Percentiles rank a stretch among this genome's conserved stretches.
Evolutionary conservation across 768 basidiomycete genomes (phyloP).

Genomic region (Termitomyces sp.): DNA sequence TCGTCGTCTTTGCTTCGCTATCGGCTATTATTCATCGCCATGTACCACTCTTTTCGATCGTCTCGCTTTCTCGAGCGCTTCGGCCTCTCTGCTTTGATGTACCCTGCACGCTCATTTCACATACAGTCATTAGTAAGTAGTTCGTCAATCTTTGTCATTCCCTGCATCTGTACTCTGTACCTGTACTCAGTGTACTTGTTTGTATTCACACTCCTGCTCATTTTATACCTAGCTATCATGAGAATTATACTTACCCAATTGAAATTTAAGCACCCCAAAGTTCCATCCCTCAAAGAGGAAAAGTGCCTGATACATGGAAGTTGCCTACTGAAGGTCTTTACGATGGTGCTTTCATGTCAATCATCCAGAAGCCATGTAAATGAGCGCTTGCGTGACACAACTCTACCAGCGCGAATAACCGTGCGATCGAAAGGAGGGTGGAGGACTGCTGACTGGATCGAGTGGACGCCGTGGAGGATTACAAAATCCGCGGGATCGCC

Average conservation of each 20-base stretch:
- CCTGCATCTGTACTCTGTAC: background rate
- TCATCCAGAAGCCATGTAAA: conserved; percentile 27
- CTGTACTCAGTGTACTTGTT: background rate
- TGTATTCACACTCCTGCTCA: background rate
- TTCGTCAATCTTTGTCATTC: background rate
- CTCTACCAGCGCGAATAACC: conserved; percentile 40
- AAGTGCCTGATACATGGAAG: background rate
- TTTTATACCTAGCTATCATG: background rate
- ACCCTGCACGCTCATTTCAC: conserved; percentile 4
- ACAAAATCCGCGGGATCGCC: conserved; percentile 55
- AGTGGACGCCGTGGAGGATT: conserved; percentile 43
- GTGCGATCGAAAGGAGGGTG: conserved; percentile 46
- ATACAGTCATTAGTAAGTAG: conserved; percentile 4
- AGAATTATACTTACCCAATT: background rate
- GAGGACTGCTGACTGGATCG: conserved; percentile 42
- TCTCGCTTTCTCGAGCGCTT: background rate
- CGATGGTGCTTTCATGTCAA: background rate
- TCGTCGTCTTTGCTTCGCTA: background rate
- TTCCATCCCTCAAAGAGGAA: background rate
- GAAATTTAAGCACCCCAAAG: background rate
- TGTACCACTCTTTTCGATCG: background rate
- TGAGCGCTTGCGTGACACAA: conserved; percentile 36
- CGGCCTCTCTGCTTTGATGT: background rate
- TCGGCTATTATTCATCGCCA: background rate
- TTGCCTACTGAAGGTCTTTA: background rate